Base-by-base conservation (phyloP, 2,329 filamentous ascomycete genomes). In the Shiraia sp. region DNA sequence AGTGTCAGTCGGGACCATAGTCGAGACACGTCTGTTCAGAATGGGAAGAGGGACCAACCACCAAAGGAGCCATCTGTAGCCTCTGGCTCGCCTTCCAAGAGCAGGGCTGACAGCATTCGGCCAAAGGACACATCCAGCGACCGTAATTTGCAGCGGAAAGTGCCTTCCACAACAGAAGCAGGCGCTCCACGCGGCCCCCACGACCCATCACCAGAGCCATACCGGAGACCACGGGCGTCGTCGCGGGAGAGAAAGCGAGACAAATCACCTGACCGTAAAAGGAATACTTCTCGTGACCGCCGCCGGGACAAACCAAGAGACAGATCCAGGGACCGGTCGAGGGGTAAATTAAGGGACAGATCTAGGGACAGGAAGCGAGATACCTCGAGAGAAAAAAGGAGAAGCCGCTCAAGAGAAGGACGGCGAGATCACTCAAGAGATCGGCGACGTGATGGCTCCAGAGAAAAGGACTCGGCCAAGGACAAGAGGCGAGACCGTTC, bases 171-270 rank as follows among this genome's bases (percentile, higher is more conserved):
- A 12, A 42, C 33, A 37, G 46, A 55, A 31, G 36, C 51, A 41
- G 35, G 15, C 19, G 26, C 47, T 23, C 34, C 23, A 22, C 32
- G 29, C 23, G 40, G 42, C 40, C 40, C 44, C 15, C 47, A 57
- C 32, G 45, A 52, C 14, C 31, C 37, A 4, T 66, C 65, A 10
- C 61, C 57, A 24, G 57, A 61, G 37, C 63, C 65, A 22, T 63
- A 65, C 44, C 54, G 47, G 32, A 61, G 53, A 40, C 52, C 54
- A 24, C 53, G 46, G 24, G 54, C 45, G 7, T 34, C 39, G 2
- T 55, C 55, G 8, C 41, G 43, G 17, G 53, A 58, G 13, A 46
- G 38, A 35, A 48, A 31, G 38, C 47, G 46, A 23, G 47, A 47
- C 22, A 37, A 19, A 28, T 40, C 49, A 22, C 40, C 38, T 29